Evolutionary conservation across 2,329 filamentous ascomycete genomes (phyloP), one percentile per base, ranked within the genome.

Genomic region (Epichloe gansuensis): DNA sequence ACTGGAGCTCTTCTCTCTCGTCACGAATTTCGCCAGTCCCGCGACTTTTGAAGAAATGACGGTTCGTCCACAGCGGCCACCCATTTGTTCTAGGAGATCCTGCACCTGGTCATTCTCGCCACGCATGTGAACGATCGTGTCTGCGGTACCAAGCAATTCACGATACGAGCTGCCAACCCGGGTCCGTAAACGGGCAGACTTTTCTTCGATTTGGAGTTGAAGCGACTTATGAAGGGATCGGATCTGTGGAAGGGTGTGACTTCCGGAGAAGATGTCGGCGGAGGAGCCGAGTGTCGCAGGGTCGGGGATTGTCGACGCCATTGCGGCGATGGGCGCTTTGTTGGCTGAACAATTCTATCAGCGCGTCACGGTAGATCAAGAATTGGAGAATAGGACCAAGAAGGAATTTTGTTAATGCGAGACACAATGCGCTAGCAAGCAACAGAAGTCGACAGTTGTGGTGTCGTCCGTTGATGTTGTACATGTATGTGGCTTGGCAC

Each of bases 111-210:
- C 79, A 71, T 93, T 91, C 64, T 91, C 83, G 41, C 69, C 70
- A 59, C 88, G 86, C 88, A 97, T 95, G 55, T 83, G 79, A 52
- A 96, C 86, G 59, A 97, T 97, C n/a, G 84, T 84, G 69, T 96
- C 91, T 52, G 91, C 91, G 0, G 91, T 96, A 50, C 88, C 88
- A 28, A 97, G 81, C 8, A 97, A 81, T 61, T 93, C 88, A 59
- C 91, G 86, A 69, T 97, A 97, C 62, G 78, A 82, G 54, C 72
- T 75, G 58, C 81, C 81, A 56, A 85, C 81, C 64, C 82, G 78
- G 17, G 76, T 81, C 59, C 81, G 80, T 62, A 85, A 72, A 35
- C 80, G 80, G 48, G 72, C 72, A 37, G 79, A 75, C 61, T 82
- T 82, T 64, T 84, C 81, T 57, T 83, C 81, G 59, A 82, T 75